These are phyloP conservation scores for Daldinia sp. DNA, from an alignment of 2,329 filamentous ascomycete species.

Conservation along the genomic window DNA sequence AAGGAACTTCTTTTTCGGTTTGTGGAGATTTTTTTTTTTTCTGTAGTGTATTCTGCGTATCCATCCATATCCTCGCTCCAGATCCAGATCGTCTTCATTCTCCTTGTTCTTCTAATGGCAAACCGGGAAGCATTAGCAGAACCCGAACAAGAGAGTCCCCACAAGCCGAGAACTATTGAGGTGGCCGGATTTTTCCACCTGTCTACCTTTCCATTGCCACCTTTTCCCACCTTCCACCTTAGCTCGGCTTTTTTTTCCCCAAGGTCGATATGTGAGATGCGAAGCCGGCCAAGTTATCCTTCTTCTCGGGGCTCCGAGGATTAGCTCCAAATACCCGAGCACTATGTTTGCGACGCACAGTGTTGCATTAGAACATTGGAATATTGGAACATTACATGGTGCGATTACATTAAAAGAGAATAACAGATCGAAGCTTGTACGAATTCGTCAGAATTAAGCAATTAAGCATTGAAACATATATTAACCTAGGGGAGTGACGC, in stretches of 20 bases:
- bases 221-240: slow-evolving; percentile 3
- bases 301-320: slow-evolving; percentile 28
- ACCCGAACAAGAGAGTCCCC: neutral
- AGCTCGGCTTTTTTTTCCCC: neutral
- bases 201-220: slow-evolving; percentile 14
- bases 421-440: neutral
- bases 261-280: neutral
- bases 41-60: slow-evolving; percentile 9
- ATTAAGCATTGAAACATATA: slow-evolving; percentile 29
- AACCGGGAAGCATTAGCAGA: neutral
- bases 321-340: slow-evolving; percentile 20
- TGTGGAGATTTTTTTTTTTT: slow-evolving; percentile 21
- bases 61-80: slow-evolving; percentile 26
- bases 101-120: slow-evolving; percentile 3
- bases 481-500: slow-evolving; percentile 32
- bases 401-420: neutral
- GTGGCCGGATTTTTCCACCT: slow-evolving; percentile 19
- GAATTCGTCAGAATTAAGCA: no score
- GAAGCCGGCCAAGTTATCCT: neutral
- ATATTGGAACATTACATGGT: neutral
- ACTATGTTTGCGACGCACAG: slow-evolving; percentile 31
- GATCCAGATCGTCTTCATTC: slow-evolving; percentile 31
- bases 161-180: slow-evolving; percentile 25
- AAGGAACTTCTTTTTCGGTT: slow-evolving; percentile 32
- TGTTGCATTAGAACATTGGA: slow-evolving; percentile 28